These are phyloP conservation scores for Penicillium sp. DNA, from an alignment of 2,329 filamentous ascomycete genomes.

Conservation along the genomic window DNA sequence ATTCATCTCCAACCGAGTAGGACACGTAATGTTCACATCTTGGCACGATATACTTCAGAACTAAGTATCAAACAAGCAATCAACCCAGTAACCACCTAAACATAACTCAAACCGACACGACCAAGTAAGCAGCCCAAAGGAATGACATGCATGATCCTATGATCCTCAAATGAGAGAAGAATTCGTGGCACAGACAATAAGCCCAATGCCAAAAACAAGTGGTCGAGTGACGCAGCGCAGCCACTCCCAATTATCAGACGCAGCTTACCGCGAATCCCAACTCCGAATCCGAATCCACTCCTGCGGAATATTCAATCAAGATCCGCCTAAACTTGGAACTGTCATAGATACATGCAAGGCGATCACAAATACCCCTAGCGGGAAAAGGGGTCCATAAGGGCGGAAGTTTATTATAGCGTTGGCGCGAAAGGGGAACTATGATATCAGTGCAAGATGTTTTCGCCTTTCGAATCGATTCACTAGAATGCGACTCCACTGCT, in stretches of 20 bases:
- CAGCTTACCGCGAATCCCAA: not conserved
- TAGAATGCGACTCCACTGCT: constrained; percentile 17
- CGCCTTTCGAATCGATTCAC: not conserved
- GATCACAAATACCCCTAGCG: constrained; percentile 8
- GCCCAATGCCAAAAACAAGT: not conserved
- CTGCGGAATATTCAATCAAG: not conserved
- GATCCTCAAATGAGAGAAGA: not conserved
- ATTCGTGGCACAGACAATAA: not conserved
- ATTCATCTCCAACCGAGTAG: not conserved
- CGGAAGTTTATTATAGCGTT: constrained; percentile 8
- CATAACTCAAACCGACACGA: not conserved
- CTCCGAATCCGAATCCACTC: not conserved
- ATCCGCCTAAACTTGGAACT: constrained; percentile 4
- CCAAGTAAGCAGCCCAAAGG: not conserved
- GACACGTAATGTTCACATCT: constrained; percentile 3
- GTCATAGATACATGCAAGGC: constrained; percentile 11
- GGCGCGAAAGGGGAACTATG: constrained; percentile 7
- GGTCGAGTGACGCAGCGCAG: not conserved
- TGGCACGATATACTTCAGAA: not conserved
- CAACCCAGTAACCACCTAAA: not conserved
- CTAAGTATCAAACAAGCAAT: not conserved
- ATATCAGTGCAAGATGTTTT: constrained; percentile 12
- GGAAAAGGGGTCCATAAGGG: constrained; percentile 2
- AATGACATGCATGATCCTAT: not conserved
- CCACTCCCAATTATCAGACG: not conserved